Base-by-base conservation (phyloP, 2,329 filamentous ascomycete genomes). In the Dactylonectria estremocensis region DNA sequence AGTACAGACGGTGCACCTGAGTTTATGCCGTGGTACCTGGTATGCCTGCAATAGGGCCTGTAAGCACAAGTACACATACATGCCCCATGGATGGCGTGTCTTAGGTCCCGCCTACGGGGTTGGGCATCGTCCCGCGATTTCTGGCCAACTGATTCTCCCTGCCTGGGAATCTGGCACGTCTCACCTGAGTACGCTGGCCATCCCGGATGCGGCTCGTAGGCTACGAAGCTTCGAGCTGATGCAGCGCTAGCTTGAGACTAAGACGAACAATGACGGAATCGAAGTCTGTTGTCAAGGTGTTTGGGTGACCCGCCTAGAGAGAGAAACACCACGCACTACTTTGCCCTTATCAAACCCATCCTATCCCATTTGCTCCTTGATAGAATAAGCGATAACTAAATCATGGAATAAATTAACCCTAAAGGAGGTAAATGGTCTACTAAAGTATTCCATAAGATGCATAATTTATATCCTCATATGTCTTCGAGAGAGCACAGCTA, bases 211-310 rank as follows among this genome's bases (percentile, higher is more conserved):
- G 74, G 72, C 75, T 76, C 66, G 66, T 61, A 66, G 53, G 71
- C 24, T 54, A 74, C 68, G 62, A 74, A 67, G 55, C 72, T 71
- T 74, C 52, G 58, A 69, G 68, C 64, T 63, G 62, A 61, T 61
- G 52, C 66, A 70, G 66, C 63, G 66, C 74, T 76, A 76, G 69
- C 66, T 57, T 58, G 58, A 60, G 62, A 69, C 74, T 75, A 72
- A 72, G 64, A 66, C 67, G 64, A 75, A 65, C 54, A 56, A 76
- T 76, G 74, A 76, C 74, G 74, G 67, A 76, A 73, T 76, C 63
- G 66, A 72, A 65, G 71, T 59, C 64, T 54, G 37, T 54, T 20
- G 67, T 63, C 66, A 67, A 65, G 67, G 67, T 48, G 43, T 46
- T 61, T 52, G 57, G 48, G 49, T 28, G 53, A 64, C 61, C n/a